Evolutionary conservation across 495 filamentous ascomycete species (phyloP).

Genomic region (Letharia columbiana): DNA sequence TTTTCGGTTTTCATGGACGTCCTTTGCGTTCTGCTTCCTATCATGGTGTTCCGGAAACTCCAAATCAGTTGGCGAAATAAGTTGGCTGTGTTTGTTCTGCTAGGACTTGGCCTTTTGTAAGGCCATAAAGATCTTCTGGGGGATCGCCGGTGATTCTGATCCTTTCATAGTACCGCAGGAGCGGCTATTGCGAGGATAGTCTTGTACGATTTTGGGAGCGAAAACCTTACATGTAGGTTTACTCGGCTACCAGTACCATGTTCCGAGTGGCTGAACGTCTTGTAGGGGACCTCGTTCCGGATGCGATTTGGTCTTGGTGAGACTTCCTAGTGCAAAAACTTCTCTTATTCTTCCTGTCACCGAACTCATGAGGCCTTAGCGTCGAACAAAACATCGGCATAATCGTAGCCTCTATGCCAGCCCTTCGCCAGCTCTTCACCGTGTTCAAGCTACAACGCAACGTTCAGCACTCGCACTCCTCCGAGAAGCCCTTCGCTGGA

Average conservation of each 20-base stretch:
- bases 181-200: neutral
- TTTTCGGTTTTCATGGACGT: neutral
- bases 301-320: neutral
- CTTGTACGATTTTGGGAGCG: neutral
- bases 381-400: slow-evolving; percentile 13
- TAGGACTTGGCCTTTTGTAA: neutral
- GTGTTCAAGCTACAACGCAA: neutral
- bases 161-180: neutral
- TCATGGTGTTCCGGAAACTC: neutral
- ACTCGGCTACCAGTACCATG: too few relatives aligned
- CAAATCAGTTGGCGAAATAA: neutral
- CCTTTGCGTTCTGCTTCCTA: neutral
- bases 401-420: slow-evolving; percentile 4
- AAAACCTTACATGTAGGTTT: neutral
- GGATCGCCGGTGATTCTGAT: neutral
- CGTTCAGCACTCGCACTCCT: neutral
- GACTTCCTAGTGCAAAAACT: neutral
- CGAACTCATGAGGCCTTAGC: neutral
- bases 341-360: too few relatives aligned
- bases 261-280: too few relatives aligned
- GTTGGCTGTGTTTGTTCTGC: neutral
- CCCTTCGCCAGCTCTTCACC: neutral
- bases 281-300: neutral
- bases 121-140: neutral
- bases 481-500: neutral